Evolutionary conservation across 1,284 basidiomycete species (phyloP).

Genomic region (Cerioporus squamosus): DNA sequence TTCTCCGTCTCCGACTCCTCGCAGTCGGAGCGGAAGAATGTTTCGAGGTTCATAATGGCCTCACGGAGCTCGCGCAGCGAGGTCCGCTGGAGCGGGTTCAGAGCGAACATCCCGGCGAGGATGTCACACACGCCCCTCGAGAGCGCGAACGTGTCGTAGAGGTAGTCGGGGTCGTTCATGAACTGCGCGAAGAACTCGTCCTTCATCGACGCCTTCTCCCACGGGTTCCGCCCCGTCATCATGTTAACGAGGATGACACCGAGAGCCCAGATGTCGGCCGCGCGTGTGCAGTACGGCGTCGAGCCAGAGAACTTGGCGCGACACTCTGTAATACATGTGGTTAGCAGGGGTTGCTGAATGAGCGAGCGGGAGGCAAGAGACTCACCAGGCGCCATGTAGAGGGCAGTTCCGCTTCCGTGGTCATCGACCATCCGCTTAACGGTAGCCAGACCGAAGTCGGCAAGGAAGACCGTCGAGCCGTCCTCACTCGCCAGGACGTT

Average conservation of each 20-base stretch:
- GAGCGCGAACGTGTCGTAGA: conserved; percentile 57
- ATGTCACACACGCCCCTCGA: too few relatives aligned
- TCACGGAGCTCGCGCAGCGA: conserved; percentile 63
- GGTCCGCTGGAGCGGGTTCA: conserved; percentile 54
- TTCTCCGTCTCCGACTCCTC: too few relatives aligned
- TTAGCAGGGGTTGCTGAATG: background rate
- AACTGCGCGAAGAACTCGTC: conserved; percentile 81
- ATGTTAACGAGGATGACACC: conserved; percentile 60
- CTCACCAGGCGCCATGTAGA: conserved; percentile 65
- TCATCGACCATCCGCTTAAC: conserved; percentile 47
- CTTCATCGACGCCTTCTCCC: conserved; percentile 73
- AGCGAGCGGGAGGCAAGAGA: background rate
- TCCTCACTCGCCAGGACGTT: conserved; percentile 62
- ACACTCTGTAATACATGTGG: conserved; percentile 26
- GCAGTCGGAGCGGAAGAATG: conserved; percentile 17
- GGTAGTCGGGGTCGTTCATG: conserved; percentile 54
- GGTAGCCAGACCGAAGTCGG: conserved; percentile 77
- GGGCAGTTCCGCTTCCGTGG: conserved; percentile 56
- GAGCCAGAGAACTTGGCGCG: conserved; percentile 16
- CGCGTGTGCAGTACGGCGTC: conserved; percentile 65
- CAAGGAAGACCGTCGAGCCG: conserved; percentile 55
- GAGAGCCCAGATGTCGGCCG: conserved; percentile 91
- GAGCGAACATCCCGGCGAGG: too few relatives aligned
- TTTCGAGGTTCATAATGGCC: conserved; percentile 14
- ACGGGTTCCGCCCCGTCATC: conserved; percentile 85